Base-by-base conservation (phyloP, 495 filamentous ascomycete species). In the Letharia lupina region DNA sequence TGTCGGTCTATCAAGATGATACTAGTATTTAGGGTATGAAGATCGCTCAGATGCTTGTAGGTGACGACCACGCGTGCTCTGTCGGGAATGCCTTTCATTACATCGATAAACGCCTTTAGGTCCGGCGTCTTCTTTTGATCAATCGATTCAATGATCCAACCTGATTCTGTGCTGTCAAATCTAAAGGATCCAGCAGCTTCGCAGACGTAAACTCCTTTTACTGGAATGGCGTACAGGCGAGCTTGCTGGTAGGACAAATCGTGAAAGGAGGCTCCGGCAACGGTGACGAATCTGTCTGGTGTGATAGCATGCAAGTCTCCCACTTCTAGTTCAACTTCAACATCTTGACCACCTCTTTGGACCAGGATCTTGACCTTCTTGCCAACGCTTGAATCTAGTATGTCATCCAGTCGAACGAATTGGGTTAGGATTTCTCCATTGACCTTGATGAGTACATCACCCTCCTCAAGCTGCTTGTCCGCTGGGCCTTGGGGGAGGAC, bases 161-260 rank as follows among this genome's bases (percentile, higher is more conserved):
- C 95, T 44, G 88, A 90, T 64, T 96, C 85, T 20, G 89, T 88
- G 70, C 87, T 90, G 70, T 99, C 94, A 61, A 98, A 90, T 60
- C 91, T 86, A 79, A 97, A 99, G 8, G 93, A 96, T 13, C 94
- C 95, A 12, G 91, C 89, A 4, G 95, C 90, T 74, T 99, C 94
- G 72, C 92, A 97, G 57, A 96, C 89, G 74, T 89, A 99, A 23
- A 99, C 94, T 44, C 94, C 91, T 71, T 91, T 89, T 66, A 88
- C 88, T 6, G 94, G 84, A 52, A 98, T 91, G 42, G 92, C 94
- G 73, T 97, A 98, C 4, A 96, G 81, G 7, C 94, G 88, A 18
- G 95, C 89, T 74, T 96, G 89, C 73, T 98, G 95, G 77, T 99
- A 99, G 0, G 94, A 99, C 20, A 98, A 81, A 73, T 95, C 82